phyloP scores from a whole-genome alignment of 225 moss, liverwort and hornwort genomes.

The Physcomitrium patens region DNA sequence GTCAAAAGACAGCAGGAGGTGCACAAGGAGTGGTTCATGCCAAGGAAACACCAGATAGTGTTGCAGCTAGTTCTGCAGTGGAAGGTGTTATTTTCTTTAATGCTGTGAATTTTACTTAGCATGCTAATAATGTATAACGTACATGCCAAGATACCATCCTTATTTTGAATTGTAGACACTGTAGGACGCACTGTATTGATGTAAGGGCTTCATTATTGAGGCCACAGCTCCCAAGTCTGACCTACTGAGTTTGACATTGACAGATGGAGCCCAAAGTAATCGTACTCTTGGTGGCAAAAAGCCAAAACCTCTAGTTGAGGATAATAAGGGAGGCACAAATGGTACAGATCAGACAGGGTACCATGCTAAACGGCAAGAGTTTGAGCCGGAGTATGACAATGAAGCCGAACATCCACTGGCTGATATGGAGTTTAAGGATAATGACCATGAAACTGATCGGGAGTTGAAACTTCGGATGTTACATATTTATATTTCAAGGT shows the following conservation, averaged over 20 bases:
- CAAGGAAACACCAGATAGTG: constrained; percentile 57
- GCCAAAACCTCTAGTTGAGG: constrained; percentile 84
- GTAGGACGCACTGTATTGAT: neutral
- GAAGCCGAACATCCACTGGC: constrained; percentile 83
- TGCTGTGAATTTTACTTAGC: neutral
- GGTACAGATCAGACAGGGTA: constrained; percentile 75
- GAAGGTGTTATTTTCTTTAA: constrained; percentile 46
- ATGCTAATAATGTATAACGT: neutral
- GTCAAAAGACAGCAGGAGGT: constrained; percentile 83
- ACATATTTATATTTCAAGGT: constrained; percentile 89
- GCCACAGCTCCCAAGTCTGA: constrained; percentile 27
- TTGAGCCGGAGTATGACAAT: constrained; percentile 96
- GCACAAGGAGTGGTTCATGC: constrained; percentile 61
- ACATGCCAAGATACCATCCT: neutral
- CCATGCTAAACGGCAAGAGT: constrained; percentile 89
- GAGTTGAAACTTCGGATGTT: constrained; percentile 92
- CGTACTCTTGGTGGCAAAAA: constrained; percentile 98
- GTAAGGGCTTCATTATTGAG: constrained; percentile 7
- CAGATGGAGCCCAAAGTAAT: constrained; percentile 92
- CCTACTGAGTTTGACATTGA: constrained; percentile 15
- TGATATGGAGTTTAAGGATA: constrained; percentile 99
- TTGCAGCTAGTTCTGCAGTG: constrained; percentile 44
- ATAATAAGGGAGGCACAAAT: constrained; percentile 73
- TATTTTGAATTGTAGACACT: neutral
- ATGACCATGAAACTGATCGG: constrained; percentile 88